These are phyloP conservation scores for Didymella sp. DNA, from an alignment of 2,329 filamentous ascomycete species.

Conservation along the genomic window DNA sequence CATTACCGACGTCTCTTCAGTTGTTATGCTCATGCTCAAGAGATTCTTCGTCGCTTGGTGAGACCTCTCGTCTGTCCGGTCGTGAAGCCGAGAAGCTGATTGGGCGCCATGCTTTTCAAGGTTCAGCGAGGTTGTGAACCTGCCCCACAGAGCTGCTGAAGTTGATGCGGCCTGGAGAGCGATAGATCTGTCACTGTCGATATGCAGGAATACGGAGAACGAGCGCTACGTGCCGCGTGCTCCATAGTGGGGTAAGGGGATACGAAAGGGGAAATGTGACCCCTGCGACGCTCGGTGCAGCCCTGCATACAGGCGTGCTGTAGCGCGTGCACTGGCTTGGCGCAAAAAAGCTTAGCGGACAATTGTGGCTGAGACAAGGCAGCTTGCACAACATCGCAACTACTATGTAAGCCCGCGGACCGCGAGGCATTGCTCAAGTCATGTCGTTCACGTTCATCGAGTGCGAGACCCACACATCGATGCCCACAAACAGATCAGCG, in stretches of 20 bases:
- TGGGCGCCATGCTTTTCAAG: too few species aligned
- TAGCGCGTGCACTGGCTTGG: slow-evolving; percentile 15
- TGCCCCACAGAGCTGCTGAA: background rate
- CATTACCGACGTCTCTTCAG: background rate
- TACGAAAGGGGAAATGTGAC: slow-evolving; percentile 13
- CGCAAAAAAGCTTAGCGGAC: slow-evolving; percentile 13
- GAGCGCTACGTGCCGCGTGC: slow-evolving; percentile 8
- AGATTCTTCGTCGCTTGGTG: background rate
- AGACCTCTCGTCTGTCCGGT: background rate
- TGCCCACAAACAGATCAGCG: background rate
- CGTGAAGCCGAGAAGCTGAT: background rate
- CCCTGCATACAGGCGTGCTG: background rate
- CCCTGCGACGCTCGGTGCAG: slow-evolving; percentile 11
- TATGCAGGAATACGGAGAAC: slow-evolving; percentile 3
- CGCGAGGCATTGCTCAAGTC: background rate
- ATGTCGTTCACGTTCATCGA: background rate
- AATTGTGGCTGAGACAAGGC: slow-evolving; percentile 4
- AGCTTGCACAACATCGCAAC: slow-evolving; percentile 6
- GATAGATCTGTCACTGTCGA: slow-evolving; percentile 3
- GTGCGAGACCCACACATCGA: background rate
- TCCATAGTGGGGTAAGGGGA: slow-evolving; percentile 1
- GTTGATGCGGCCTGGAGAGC: background rate
- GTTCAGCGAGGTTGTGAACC: background rate
- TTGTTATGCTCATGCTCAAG: background rate
- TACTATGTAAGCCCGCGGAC: background rate